Percentiles rank a stretch among this genome's conserved stretches.
phyloP scores from a whole-genome alignment of 768 basidiomycete species.

The Kwoniella bestiolae region DNA sequence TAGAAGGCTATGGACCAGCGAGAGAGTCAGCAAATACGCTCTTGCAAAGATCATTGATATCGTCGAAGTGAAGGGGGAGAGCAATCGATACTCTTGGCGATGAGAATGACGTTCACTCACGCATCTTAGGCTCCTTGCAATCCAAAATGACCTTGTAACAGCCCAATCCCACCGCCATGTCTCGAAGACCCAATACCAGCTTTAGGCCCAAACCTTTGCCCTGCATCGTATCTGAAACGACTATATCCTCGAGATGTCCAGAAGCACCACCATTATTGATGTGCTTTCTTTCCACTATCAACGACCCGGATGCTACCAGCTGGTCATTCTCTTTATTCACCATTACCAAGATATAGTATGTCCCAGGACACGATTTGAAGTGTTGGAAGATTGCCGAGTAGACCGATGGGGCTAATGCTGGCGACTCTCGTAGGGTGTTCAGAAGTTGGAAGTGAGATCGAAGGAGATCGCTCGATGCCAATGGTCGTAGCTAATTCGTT shows the following conservation, averaged over 20 bases:
- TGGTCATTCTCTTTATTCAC: conserved; percentile 72
- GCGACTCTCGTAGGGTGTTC: conserved; percentile 68
- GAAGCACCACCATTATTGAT: conserved; percentile 77
- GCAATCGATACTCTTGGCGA: background rate
- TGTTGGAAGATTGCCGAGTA: conserved; percentile 67
- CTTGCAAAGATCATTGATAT: too few relatives aligned
- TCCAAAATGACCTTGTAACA: conserved; percentile 96
- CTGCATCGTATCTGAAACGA: conserved; percentile 82
- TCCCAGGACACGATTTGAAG: conserved; percentile 56
- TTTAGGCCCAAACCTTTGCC: conserved; percentile 86
- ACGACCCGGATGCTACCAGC: conserved; percentile 79
- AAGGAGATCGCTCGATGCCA: conserved; percentile 82
- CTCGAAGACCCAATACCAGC: conserved; percentile 80
- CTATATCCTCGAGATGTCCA: conserved; percentile 97
- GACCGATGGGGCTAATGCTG: conserved; percentile 69
- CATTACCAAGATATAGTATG: conserved; percentile 86
- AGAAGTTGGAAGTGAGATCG: conserved; percentile 84
- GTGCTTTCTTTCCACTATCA: conserved; percentile 94
- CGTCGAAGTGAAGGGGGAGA: too few relatives aligned
- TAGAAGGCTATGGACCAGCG: conserved; percentile 80
- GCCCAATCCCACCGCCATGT: conserved; percentile 75
- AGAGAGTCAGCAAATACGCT: conserved; percentile 4
- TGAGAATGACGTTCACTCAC: conserved; percentile 64
- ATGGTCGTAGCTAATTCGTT: conserved; percentile 65
- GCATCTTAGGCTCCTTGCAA: conserved; percentile 84